phyloP scores from a whole-genome alignment of 192 early-diverging fungal genomes.

The Neocallimastix lanati region DNA sequence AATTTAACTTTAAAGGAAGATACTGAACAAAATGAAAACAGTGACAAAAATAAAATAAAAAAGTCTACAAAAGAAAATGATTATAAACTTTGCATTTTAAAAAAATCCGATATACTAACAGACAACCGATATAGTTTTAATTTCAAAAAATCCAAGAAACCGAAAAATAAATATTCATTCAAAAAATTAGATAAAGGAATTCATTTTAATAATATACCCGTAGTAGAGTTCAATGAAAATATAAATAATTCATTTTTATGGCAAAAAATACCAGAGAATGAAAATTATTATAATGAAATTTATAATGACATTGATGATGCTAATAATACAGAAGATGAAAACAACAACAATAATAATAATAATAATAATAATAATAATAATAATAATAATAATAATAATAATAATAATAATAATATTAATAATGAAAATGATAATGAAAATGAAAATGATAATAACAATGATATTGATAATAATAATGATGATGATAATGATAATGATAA shows the following conservation, averaged over 20 bases:
- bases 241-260: background rate
- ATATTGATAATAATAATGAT: background rate
- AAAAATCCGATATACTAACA: background rate
- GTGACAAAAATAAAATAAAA: background rate
- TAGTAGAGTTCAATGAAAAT: background rate
- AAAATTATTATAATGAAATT: background rate
- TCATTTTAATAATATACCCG: background rate
- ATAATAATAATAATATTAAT: no score
- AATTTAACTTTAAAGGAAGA: no score
- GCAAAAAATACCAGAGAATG: background rate
- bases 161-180: background rate
- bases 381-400: background rate
- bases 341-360: no score
- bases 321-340: no score
- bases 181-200: background rate
- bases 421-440: background rate
- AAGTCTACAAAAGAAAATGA: background rate
- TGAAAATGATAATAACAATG: no score
- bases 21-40: background rate
- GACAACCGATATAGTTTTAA: background rate
- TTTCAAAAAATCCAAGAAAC: background rate
- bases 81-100: background rate
- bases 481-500: background rate
- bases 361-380: background rate
- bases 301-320: background rate